Percentiles rank a stretch among this genome's conserved stretches.
These are phyloP conservation scores for Epichloe typhina DNA, from an alignment of 2,329 filamentous ascomycete genomes.

Conservation along the genomic window DNA sequence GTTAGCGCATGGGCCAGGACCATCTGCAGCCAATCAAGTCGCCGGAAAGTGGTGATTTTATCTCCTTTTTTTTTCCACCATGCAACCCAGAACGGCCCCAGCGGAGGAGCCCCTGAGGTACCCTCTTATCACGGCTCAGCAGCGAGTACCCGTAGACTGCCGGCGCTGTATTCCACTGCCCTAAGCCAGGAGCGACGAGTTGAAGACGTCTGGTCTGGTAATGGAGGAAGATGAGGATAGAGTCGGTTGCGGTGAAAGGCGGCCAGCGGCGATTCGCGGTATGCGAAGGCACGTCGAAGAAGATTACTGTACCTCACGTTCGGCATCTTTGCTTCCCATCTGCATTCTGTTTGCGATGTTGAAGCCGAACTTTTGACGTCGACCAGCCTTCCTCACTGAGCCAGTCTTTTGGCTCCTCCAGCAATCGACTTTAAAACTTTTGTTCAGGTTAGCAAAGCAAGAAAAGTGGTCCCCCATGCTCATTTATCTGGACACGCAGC, in stretches of 20 bases:
- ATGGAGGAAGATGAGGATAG: too few species aligned
- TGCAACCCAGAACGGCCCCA: constrained; percentile 19
- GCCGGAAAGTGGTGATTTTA: constrained; percentile 20
- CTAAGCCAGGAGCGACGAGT: too few species aligned
- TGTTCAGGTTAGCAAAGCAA: not conserved
- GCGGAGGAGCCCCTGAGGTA: constrained; percentile 26
- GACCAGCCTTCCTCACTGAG: too few species aligned
- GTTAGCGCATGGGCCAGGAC: constrained; percentile 23
- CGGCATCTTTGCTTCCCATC: too few species aligned
- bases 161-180: too few species aligned
- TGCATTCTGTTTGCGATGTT: too few species aligned
- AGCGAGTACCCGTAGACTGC: constrained; percentile 9
- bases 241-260: too few species aligned
- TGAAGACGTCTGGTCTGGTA: too few species aligned
- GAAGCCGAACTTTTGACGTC: too few species aligned
- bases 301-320: not conserved
- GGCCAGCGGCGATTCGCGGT: not conserved
- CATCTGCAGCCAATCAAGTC: constrained; percentile 24
- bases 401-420: too few species aligned
- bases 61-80: constrained; percentile 22
- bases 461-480: not conserved
- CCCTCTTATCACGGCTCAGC: constrained; percentile 17
- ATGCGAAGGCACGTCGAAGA: not conserved
- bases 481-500: not conserved
- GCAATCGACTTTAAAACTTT: not conserved